Evolutionary conservation across 495 filamentous ascomycete species (phyloP), one percentile per base, ranked within the genome.

Genomic region (Penicillium daleae): DNA sequence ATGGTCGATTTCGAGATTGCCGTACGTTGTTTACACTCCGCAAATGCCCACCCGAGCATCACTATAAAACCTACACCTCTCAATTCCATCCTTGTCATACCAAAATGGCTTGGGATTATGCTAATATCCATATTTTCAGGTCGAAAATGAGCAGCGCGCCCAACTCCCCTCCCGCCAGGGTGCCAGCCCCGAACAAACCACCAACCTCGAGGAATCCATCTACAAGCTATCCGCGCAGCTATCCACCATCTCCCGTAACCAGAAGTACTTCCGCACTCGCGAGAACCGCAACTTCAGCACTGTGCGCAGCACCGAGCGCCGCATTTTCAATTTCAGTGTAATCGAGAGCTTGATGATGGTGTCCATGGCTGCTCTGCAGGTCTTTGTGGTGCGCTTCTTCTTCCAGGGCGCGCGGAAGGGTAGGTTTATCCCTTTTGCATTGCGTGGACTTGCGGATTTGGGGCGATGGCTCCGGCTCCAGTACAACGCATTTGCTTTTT

Each of bases 231-330:
- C 94, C 6, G 87, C 90, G 55, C 92, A 96, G 71, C 80, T 99
- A 39, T 96, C 92, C n/a, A 97, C 94, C 57, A 94, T 99, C 72
- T 92, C 91, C 19, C 88, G 96, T 51, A 97, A 97, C 81, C 96
- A 99, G 74, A 98, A 98, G 74, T 98, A 98, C 80, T 99, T 99
- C 88, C 91, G 96, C 33, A 99, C 96, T 2, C 87, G 96, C 64
- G 96, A 99, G 82, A 98, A 99, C 82, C 86, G 96, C 50, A 99
- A 99, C 76, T 97, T 98, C 79, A 96, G 92, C 77, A 99, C 96
- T 6, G 96, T 99, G 57, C 84, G 92, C 73, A 97, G 92, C 77
- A 99, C 96, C 31, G 96, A 99, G 81, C 85, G 83, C 65, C 83
- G 96, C 48, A 98, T 99, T 66, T 94, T 97, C 78, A 97, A 97